A percentile compares a stretch with the other conserved stretches of the same genome.
Evolutionary conservation across 2,329 filamentous ascomycete genomes (phyloP).

Genomic region (Aureobasidium sp.): DNA sequence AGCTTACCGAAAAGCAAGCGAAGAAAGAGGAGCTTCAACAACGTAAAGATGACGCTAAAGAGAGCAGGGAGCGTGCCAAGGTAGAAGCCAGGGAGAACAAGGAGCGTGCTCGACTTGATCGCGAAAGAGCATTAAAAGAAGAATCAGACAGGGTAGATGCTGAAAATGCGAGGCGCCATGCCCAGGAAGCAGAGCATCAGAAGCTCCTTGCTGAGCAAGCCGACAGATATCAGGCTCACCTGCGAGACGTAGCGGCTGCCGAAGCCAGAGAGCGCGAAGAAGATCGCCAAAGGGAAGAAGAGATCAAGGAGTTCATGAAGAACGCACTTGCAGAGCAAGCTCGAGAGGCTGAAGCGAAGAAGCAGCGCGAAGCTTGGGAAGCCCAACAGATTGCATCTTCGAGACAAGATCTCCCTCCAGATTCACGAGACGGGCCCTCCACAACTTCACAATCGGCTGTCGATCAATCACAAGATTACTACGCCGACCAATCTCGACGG

Average conservation of each 20-base stretch:
- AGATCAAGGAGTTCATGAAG: constrained; percentile 16
- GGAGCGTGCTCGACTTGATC: constrained; percentile 24
- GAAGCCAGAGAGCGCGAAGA: constrained; percentile 4
- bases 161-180: constrained; percentile 20
- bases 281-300: neutral
- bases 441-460: constrained; percentile 2
- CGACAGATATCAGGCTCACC: constrained; percentile 10
- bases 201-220: constrained; percentile 19
- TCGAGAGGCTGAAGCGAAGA: constrained; percentile 19
- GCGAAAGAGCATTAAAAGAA: constrained; percentile 29
- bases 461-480: neutral
- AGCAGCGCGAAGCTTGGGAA: constrained; percentile 19
- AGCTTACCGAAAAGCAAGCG: constrained; percentile 50
- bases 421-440: neutral
- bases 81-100: constrained; percentile 26
- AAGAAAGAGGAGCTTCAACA: constrained; percentile 40
- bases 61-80: constrained; percentile 27
- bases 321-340: constrained; percentile 4
- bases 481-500: constrained; percentile 16
- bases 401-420: neutral
- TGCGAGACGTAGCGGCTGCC: constrained; percentile 11
- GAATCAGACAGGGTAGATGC: constrained; percentile 26
- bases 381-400: neutral
- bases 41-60: constrained; percentile 27
- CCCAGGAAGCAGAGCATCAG: constrained; percentile 16